Evolutionary conservation across 345 rosid genomes (phyloP).

Genomic region (Eucalyptus coolabah): DNA sequence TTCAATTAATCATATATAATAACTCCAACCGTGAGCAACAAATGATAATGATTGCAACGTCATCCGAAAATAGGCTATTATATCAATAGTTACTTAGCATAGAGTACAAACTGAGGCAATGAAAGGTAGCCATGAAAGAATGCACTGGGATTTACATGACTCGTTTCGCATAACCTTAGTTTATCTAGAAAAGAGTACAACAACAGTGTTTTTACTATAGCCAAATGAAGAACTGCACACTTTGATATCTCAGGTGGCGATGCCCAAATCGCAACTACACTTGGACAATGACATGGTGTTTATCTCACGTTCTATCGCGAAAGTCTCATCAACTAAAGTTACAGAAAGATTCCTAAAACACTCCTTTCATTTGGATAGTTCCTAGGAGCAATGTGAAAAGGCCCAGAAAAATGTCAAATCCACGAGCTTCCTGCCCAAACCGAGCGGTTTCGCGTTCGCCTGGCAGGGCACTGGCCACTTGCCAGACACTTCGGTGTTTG

Average conservation of each 20-base stretch:
- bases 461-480: not conserved
- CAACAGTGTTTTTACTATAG: not conserved
- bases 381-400: not conserved
- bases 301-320: not conserved
- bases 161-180: rapidly evolving
- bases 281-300: not conserved
- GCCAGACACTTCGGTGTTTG: not conserved
- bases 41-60: not conserved
- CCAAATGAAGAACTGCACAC: not conserved
- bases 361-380: not conserved
- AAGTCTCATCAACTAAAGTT: not conserved
- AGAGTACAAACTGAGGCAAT: too few relatives aligned
- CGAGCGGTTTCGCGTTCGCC: not conserved
- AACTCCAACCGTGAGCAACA: not conserved
- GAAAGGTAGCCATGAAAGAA: not conserved
- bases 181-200: rapidly evolving
- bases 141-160: not conserved
- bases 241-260: not conserved
- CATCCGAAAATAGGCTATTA: not conserved
- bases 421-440: rapidly evolving
- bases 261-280: not conserved
- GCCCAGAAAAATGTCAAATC: not conserved
- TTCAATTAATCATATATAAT: rapidly evolving
- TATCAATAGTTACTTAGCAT: not conserved
- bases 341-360: not conserved